Evolutionary conservation across 2,329 filamentous ascomycete genomes (phyloP).

Genomic region (Aspergillus aculeatinus): DNA sequence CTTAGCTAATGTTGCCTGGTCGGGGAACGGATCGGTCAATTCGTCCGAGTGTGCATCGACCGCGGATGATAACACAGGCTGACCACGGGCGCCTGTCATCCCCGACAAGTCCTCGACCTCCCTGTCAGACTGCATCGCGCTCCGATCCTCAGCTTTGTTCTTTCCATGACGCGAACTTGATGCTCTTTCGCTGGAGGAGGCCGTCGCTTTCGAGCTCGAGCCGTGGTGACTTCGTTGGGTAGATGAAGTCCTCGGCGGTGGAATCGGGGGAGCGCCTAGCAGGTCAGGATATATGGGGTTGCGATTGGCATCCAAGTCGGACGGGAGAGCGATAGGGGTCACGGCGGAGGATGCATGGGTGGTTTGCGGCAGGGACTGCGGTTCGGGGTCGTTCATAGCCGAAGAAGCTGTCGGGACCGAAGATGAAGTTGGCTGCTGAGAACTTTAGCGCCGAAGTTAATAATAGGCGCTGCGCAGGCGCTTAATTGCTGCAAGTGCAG

Average conservation of each 20-base stretch:
- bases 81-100: constrained; percentile 41
- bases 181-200: constrained; percentile 33
- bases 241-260: constrained; percentile 80
- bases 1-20: constrained; percentile 62
- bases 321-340: constrained; percentile 29
- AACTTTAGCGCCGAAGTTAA: constrained; percentile 24
- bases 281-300: constrained; percentile 46
- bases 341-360: constrained; percentile 45
- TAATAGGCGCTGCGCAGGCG: constrained; percentile 13
- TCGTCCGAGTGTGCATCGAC: constrained; percentile 34
- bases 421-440: constrained; percentile 32
- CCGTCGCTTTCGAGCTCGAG: constrained; percentile 36
- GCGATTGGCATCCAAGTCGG: constrained; percentile 32
- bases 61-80: constrained; percentile 34
- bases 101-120: constrained; percentile 48
- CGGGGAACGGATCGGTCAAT: constrained; percentile 56
- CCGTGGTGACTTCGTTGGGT: constrained; percentile 55
- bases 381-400: constrained; percentile 48
- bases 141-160: constrained; percentile 40
- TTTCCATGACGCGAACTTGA: constrained; percentile 43
- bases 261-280: constrained; percentile 64
- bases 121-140: constrained; percentile 44
- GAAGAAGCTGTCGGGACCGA: constrained; percentile 36
- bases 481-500: constrained; percentile 15
- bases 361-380: constrained; percentile 43